Evolutionary conservation across 352 stramenopile genomes (phyloP), one percentile per base, ranked within the genome.

Genomic region (Globisporangium carolinianum): DNA sequence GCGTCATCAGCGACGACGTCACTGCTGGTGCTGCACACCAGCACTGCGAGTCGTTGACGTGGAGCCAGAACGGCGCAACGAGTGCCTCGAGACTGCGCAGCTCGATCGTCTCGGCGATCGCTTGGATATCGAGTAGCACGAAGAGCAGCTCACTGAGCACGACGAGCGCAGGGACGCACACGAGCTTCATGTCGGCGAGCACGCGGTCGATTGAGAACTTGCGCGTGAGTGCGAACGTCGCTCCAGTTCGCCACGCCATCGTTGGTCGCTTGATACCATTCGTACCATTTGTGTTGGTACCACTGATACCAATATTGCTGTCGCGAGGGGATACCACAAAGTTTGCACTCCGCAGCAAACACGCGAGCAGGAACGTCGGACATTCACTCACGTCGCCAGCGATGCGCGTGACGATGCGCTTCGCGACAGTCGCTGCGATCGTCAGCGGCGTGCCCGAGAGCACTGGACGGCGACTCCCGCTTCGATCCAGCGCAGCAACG

Each of bases 101-200:
- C 15, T 80, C 55, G 11, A 88, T 6, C 2, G 0, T 47, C 14
- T 12, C 2, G 3, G 67, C 51, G n/a, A 79, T 14, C 0, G 58
- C 35, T 9, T 66, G 62, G 18, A 71, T 59, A n/a, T 75, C 65
- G 1, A 72, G 45, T 32, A 91, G 46, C 24, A 87, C 68, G 0
- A 89, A 41, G 11, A 88, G 17, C 1, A 91, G 53, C 55, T 91
- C 81, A 11, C 76, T 76, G 2, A 84, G 62, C 0, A 87, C 51
- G 6, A 58, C 65, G 7, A 91, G 39, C 15, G 77, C 69, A 0
- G 75, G 76, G 0, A 72, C 55, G 0, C 49, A 69, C 15, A 59
- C 55, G 17, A 65, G 51, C 8, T 72, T 72, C 4, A 87, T 67
- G 55, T 77, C 73, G 4, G 46, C 55, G 4, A 82, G 62, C 5